Conservation (phyloP, 371 early-diverging fungal species). For the Chytridiales sp. region DNA sequence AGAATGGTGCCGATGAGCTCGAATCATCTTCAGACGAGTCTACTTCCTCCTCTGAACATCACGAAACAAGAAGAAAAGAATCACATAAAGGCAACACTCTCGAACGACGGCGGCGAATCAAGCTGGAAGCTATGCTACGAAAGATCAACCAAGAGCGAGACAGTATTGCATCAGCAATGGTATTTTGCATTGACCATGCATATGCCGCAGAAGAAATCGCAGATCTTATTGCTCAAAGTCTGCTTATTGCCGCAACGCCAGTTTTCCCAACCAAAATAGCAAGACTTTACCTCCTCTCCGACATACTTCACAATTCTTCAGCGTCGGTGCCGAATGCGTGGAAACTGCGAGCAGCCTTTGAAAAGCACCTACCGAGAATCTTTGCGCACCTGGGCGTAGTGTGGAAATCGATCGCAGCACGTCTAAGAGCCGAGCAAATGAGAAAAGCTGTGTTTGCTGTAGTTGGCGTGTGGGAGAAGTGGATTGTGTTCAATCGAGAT, state of each 20-base stretch:
- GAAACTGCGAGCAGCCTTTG: slow-evolving; percentile 77
- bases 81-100: slow-evolving; percentile 6
- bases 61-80: background rate
- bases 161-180: slow-evolving; percentile 79
- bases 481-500: slow-evolving; percentile 81
- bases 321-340: slow-evolving; percentile 78
- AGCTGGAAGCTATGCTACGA: slow-evolving; percentile 36
- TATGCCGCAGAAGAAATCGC: slow-evolving; percentile 80
- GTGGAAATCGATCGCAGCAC: slow-evolving; percentile 64
- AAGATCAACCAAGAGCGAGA: slow-evolving; percentile 54
- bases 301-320: slow-evolving; percentile 82
- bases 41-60: background rate
- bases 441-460: slow-evolving; percentile 43
- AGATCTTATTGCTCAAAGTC: slow-evolving; percentile 61
- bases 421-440: slow-evolving; percentile 84
- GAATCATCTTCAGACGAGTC: slow-evolving; percentile 28
- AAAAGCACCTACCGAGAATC: slow-evolving; percentile 60
- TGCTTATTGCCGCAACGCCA: slow-evolving; percentile 60
- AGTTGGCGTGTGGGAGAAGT: slow-evolving; percentile 81
- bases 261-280: slow-evolving; percentile 67
- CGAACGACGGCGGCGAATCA: slow-evolving; percentile 14
- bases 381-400: slow-evolving; percentile 71
- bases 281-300: slow-evolving; percentile 77
- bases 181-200: slow-evolving; percentile 83
- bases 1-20: slow-evolving; percentile 13